These are phyloP conservation scores for Fusarium newnesense DNA, from an alignment of 2,329 filamentous ascomycete species.

Conservation along the genomic window DNA sequence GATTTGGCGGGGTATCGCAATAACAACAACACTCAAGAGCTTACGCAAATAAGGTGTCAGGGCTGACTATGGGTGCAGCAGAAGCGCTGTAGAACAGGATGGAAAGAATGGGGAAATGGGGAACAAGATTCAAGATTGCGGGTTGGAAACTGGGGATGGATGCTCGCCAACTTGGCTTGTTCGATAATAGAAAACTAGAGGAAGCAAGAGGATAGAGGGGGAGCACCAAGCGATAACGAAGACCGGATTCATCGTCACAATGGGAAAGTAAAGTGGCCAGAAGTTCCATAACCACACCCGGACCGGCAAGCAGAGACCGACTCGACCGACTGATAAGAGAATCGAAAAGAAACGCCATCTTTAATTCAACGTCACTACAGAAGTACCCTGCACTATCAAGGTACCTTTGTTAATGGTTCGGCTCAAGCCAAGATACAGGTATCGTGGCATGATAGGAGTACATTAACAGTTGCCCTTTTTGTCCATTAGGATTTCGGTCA, in stretches of 20 bases:
- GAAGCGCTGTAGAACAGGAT: constrained; percentile 24
- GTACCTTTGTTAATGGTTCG: constrained; percentile 20
- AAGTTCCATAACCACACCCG: constrained; percentile 16
- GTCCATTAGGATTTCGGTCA: constrained; percentile 27
- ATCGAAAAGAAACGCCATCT: constrained; percentile 31
- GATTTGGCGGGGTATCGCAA: constrained; percentile 20
- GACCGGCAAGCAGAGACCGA: constrained; percentile 20
- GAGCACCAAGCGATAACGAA: constrained; percentile 34
- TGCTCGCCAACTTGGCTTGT: constrained; percentile 7
- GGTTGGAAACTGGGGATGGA: constrained; percentile 32
- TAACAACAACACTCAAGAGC: not conserved
- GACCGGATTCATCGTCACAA: constrained; percentile 33
- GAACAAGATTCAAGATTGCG: constrained; percentile 26
- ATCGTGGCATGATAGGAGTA: constrained; percentile 22
- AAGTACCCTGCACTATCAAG: constrained; percentile 22
- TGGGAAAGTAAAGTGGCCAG: constrained; percentile 35
- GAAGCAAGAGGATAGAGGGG: constrained; percentile 24
- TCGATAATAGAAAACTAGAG: not conserved
- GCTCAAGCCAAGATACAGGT: constrained; percentile 22
- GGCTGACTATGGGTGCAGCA: constrained; percentile 13
- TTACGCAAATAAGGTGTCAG: constrained; percentile 2
- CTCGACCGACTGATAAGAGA: constrained; percentile 43
- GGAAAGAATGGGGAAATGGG: constrained; percentile 39
- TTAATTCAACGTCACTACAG: constrained; percentile 22
- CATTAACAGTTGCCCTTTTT: constrained; percentile 32